phyloP scores from a whole-genome alignment of 805 yeast species.

The Saccharomyces jurei region DNA sequence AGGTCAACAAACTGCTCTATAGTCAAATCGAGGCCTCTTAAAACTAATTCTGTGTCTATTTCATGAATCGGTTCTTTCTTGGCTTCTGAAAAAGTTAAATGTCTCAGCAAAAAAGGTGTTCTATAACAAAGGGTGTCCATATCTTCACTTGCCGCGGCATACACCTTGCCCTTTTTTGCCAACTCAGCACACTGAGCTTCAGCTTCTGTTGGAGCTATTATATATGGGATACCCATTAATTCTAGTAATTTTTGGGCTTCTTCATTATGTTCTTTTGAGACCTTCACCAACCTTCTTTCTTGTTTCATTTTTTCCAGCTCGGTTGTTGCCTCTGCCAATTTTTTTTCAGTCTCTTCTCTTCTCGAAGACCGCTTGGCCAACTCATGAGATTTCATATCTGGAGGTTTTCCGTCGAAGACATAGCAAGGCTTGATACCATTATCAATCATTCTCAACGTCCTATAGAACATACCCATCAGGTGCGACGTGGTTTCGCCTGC shows the following conservation, averaged over 20 bases:
- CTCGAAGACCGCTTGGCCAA: conserved; percentile 74
- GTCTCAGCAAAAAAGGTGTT: conserved; percentile 76
- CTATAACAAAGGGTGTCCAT: conserved; percentile 95
- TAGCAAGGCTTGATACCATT: conserved; percentile 94
- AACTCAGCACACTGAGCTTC: conserved; percentile 97
- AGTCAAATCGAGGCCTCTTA: conserved; percentile 72
- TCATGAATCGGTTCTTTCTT: conserved; percentile 89
- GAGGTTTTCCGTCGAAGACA: conserved; percentile 97
- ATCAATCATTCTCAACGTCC: conserved; percentile 83
- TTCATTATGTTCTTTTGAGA: conserved; percentile 82
- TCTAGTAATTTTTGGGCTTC: conserved; percentile 77
- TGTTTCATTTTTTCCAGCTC: conserved; percentile 60
- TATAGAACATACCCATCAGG: conserved; percentile 90
- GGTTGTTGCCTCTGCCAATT: conserved; percentile 67
- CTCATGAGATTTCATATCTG: conserved; percentile 87
- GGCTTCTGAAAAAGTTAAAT: conserved; percentile 89
- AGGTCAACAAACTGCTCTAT: conserved; percentile 74
- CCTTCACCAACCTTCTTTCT: conserved; percentile 84
- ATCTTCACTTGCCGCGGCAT: conserved; percentile 96
- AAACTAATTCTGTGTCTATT: conserved; percentile 54
- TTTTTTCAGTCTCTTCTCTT: conserved; percentile 75
- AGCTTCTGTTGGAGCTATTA: conserved; percentile 95
- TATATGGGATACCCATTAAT: conserved; percentile 92
- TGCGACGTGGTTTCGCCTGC: conserved; percentile 92
- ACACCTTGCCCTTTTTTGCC: conserved; percentile 84